Conservation (phyloP, 345 rosid species). For the Melastoma malabathricum region DNA sequence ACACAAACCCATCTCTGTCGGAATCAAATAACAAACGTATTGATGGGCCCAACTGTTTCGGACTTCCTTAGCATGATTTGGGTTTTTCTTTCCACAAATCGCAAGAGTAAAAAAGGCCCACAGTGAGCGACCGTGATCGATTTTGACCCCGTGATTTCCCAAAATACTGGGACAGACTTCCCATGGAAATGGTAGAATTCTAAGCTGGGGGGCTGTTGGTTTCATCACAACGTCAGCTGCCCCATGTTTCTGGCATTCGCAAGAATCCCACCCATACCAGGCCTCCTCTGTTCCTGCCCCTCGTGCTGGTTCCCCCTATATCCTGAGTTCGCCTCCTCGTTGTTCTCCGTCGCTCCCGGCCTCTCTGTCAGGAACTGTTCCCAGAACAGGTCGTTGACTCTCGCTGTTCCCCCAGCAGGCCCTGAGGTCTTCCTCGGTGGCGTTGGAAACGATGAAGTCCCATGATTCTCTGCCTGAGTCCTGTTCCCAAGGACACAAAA, state of each 20-base stretch:
- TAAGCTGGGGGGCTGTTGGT: neutral
- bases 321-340: conserved; percentile 73
- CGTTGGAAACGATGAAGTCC: conserved; percentile 22
- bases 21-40: no score
- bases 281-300: conserved; percentile 43
- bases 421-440: conserved; percentile 23
- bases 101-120: no score
- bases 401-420: conserved; percentile 27
- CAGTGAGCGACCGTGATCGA: neutral
- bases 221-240: conserved; percentile 53
- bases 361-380: conserved; percentile 89
- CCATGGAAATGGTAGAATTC: no score
- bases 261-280: conserved; percentile 22
- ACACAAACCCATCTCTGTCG: no score
- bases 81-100: no score
- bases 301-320: conserved; percentile 45
- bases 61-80: no score
- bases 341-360: conserved; percentile 72
- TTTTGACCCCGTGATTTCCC: neutral
- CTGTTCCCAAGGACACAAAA: conserved; percentile 7
- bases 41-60: no score
- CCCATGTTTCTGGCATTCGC: conserved; percentile 38
- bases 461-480: conserved; percentile 11
- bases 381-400: conserved; percentile 89
- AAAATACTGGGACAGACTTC: neutral